Evolutionary conservation across 805 yeast species (phyloP).

Genomic region (Kodamaea jinghongensis): DNA sequence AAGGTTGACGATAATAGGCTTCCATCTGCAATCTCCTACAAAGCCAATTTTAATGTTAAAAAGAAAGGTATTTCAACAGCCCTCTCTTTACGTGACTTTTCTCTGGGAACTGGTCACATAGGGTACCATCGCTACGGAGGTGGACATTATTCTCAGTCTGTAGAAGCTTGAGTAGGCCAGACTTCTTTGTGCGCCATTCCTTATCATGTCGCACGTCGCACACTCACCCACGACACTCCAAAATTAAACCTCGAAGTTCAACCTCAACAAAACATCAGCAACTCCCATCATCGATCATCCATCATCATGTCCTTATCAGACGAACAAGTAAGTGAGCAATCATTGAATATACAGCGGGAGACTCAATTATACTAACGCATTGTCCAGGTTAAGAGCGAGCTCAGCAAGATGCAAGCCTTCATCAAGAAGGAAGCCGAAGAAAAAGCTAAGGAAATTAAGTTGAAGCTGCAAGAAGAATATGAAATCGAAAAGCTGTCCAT

Average conservation of each 20-base stretch:
- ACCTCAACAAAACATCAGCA: constrained; percentile 7
- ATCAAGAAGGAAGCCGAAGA: constrained; percentile 99
- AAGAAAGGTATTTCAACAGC: no score
- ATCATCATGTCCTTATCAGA: constrained; percentile 28
- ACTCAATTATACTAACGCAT: constrained; percentile 9
- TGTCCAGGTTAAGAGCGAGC: constrained; percentile 83
- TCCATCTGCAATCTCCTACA: no score
- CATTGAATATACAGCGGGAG: neutral
- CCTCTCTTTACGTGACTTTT: no score
- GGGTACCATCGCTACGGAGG: no score
- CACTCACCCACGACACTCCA: neutral
- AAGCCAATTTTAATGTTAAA: no score
- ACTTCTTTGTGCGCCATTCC: neutral
- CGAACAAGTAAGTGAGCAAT: constrained; percentile 26
- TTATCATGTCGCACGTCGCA: neutral
- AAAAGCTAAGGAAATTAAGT: constrained; percentile 91
- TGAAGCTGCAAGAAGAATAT: constrained; percentile 98
- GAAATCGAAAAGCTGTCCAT: constrained; percentile 95
- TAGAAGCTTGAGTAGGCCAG: no score
- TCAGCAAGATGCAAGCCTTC: constrained; percentile 97
- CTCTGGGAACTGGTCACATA: no score
- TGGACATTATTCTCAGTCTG: no score
- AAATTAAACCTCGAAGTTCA: constrained; percentile 3
- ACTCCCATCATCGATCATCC: constrained; percentile 7
- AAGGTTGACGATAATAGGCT: no score